Conservation (phyloP, 441 rosid genomes). For the Pelargonium citronellum region DNA sequence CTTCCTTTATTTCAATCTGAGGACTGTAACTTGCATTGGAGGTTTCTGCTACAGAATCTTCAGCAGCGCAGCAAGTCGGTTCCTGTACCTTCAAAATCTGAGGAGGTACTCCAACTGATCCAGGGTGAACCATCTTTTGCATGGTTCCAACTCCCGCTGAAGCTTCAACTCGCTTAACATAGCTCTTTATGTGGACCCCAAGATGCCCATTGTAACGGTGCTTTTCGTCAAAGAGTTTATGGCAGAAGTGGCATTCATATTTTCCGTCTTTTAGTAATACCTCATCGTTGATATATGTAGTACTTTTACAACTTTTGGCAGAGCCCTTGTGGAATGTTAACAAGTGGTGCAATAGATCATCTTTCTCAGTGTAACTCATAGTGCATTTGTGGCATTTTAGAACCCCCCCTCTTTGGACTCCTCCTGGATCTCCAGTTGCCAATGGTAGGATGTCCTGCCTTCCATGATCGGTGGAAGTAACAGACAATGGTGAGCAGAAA, state of each 20-base stretch:
- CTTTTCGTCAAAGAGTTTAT: slow-evolving; percentile 28
- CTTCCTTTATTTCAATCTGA: slow-evolving; percentile 14
- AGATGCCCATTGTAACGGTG: slow-evolving; percentile 25
- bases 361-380: slow-evolving; percentile 26
- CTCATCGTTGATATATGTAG: slow-evolving; percentile 12
- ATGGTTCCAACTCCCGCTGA: slow-evolving; percentile 19
- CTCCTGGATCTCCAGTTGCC: slow-evolving; percentile 18
- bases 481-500: slow-evolving; percentile 26
- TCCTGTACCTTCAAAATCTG: slow-evolving; percentile 15
- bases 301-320: slow-evolving; percentile 19
- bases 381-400: slow-evolving; percentile 32
- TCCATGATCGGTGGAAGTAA: slow-evolving; percentile 27
- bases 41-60: slow-evolving; percentile 21
- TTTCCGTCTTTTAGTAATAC: slow-evolving; percentile 28
- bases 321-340: slow-evolving; percentile 27
- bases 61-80: slow-evolving; percentile 11
- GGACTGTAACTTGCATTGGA: slow-evolving; percentile 16
- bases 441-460: slow-evolving; percentile 15
- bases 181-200: slow-evolving; percentile 27
- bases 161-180: slow-evolving; percentile 25
- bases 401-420: slow-evolving; percentile 16
- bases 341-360: slow-evolving; percentile 29
- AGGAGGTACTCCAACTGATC: slow-evolving; percentile 17
- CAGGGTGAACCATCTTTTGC: slow-evolving; percentile 21
- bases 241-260: slow-evolving; percentile 33